Evolutionary conservation across 2,329 filamentous ascomycete genomes (phyloP), one percentile per base, ranked within the genome.

Genomic region (Colletotrichum nymphaeae): DNA sequence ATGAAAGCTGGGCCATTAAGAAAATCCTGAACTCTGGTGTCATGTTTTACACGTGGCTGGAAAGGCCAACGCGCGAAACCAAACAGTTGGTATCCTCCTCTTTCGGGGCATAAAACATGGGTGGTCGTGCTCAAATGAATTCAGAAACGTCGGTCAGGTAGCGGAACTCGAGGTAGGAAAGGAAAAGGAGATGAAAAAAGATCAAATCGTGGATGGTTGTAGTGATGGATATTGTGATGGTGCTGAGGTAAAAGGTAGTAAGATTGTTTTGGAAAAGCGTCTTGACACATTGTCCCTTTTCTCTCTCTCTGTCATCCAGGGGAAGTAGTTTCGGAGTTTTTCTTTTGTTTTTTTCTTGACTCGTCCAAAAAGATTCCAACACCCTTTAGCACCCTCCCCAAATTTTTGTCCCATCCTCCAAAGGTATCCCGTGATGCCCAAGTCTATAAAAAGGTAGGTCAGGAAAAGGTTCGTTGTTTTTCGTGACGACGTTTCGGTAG

Each of bases 401-500:
- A 63, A 30, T 19, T 28, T 37, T 35, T 32, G 26, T 63, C 46
- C 56, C 55, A 26, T 56, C n/a, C 60, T 64, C 60, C 24, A 55
- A 42, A 70, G 53, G 46, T 65, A 60, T 57, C 46, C 55, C 42
- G 28, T 69, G 14, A 49, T 69, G 55, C 70, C 67, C 70, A 56
- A 55, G 63, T 73, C 69, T 65, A 70, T 73, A 72, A 56, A 22
- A 57, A 28, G 30, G 28, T 24, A 53, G 46, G 59, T 46, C 52
- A 63, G 49, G 53, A 68, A 58, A 59, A 56, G 42, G 42, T 59
- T 62, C 37, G 46, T 53, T 63, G 60, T 66, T 63, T 63, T 74
- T 72, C 72, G 58, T 74, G 63, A 72, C 62, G 57, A 72, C 68
- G 63, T 74, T 9, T 56, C 32, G 46, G 46, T 32, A 22, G n/a